Evolutionary conservation across 148 eudicot genomes (phyloP).

Genomic region (Camellia sinensis): DNA sequence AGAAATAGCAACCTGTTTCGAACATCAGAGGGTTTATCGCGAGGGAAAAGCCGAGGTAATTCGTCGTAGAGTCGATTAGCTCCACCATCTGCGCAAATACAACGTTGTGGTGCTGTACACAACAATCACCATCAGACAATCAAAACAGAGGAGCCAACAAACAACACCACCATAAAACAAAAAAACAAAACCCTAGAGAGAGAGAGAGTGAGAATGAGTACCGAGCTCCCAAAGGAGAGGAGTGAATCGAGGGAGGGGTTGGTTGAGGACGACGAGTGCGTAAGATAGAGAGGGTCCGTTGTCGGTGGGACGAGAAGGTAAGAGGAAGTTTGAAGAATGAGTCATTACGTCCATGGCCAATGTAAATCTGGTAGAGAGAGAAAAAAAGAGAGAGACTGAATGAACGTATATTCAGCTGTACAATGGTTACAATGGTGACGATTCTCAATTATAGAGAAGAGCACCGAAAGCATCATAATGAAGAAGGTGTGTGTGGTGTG

Average conservation of each 20-base stretch:
- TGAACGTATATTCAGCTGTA: too few relatives aligned
- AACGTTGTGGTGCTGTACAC: slow-evolving; percentile 65
- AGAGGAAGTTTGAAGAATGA: slow-evolving; percentile 53
- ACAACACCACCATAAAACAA: not conserved
- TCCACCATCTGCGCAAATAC: slow-evolving; percentile 91
- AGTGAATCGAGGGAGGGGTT: slow-evolving; percentile 72
- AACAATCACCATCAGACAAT: slow-evolving; percentile 9
- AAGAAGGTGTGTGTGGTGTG: too few relatives aligned
- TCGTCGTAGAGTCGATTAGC: slow-evolving; percentile 80
- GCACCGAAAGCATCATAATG: too few relatives aligned
- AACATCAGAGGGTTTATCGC: slow-evolving; percentile 39
- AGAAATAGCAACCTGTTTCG: slow-evolving; percentile 45
- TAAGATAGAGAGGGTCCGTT: slow-evolving; percentile 33
- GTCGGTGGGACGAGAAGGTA: slow-evolving; percentile 31
- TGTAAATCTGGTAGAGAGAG: not conserved
- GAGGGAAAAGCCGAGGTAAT: slow-evolving; percentile 61
- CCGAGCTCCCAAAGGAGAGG: slow-evolving; percentile 87
- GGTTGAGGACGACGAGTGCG: slow-evolving; percentile 82
- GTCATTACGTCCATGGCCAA: slow-evolving; percentile 42
- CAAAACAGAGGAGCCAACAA: not conserved
- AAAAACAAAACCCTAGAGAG: not conserved
- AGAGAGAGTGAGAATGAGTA: slow-evolving; percentile 16
- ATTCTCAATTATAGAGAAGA: too few relatives aligned
- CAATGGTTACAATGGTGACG: too few relatives aligned
- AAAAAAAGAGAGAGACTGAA: not conserved